A percentile compares a stretch with the other conserved stretches of the same genome.
Conservation (phyloP, 2,329 filamentous ascomycete species). For the Aspergillus sp. region DNA sequence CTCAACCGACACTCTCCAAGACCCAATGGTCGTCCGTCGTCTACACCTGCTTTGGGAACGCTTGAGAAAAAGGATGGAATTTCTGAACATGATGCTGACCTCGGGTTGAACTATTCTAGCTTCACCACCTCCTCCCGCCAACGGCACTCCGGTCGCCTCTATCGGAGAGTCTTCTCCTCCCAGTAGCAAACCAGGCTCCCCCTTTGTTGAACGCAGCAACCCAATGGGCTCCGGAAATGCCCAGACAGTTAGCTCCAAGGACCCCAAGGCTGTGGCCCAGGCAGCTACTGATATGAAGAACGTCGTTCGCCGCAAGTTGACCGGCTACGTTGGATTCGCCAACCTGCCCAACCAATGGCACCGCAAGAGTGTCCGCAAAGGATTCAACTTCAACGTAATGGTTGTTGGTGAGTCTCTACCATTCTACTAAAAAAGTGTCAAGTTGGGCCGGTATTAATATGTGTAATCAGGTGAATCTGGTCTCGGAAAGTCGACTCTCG, state of each 20-base stretch:
- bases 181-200: slow-evolving; percentile 49
- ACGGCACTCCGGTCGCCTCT: slow-evolving; percentile 27
- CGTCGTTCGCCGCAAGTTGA: slow-evolving; percentile 96
- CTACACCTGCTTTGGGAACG: slow-evolving; percentile 5
- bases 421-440: too few relatives aligned
- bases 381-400: slow-evolving; percentile 99
- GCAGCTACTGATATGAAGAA: slow-evolving; percentile 73
- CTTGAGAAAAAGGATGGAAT: slow-evolving; percentile 9
- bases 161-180: slow-evolving; percentile 33
- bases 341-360: slow-evolving; percentile 99
- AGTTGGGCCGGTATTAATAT: not conserved
- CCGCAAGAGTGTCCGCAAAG: slow-evolving; percentile 99
- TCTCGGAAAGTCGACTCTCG: slow-evolving; percentile 95
- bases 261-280: slow-evolving; percentile 54
- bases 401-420: slow-evolving; percentile 77
- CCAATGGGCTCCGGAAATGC: slow-evolving; percentile 49
- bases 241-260: slow-evolving; percentile 61
- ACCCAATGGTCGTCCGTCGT: slow-evolving; percentile 11
- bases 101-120: slow-evolving; percentile 21
- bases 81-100: slow-evolving; percentile 15
- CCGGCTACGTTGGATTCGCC: slow-evolving; percentile 96
- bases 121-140: slow-evolving; percentile 27
- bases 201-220: slow-evolving; percentile 55
- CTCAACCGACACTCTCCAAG: not conserved
- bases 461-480: slow-evolving; percentile 80